Conservation (phyloP, 306 rosid genomes). For the Lupinus albus region DNA sequence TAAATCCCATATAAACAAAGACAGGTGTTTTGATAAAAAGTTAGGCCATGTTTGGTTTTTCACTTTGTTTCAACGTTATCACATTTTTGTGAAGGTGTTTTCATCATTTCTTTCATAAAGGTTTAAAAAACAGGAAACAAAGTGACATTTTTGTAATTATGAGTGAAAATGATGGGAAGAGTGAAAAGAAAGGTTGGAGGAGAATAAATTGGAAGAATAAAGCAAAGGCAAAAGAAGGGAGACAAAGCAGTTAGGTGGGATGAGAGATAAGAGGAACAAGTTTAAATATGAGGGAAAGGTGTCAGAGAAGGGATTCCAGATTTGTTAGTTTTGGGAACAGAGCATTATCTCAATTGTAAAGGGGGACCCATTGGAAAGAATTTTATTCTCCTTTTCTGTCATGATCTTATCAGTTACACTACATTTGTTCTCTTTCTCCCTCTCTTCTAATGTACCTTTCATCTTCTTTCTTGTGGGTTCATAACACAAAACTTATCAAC, state of each 20-base stretch:
- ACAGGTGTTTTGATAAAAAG: background rate
- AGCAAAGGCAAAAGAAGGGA: background rate
- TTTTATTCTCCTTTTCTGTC: background rate
- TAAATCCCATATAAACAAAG: constrained; percentile 20
- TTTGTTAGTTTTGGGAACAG: background rate
- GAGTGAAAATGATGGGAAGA: background rate
- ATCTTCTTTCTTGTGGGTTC: background rate
- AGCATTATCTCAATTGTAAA: background rate
- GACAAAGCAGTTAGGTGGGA: background rate
- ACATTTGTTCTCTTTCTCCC: background rate
- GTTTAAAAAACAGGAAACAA: background rate
- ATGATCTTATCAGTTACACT: too few species aligned
- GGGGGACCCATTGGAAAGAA: background rate
- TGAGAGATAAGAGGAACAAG: background rate
- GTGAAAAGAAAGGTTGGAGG: background rate
- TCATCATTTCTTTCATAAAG: background rate
- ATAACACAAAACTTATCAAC: too few species aligned
- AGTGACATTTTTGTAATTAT: background rate
- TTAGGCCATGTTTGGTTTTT: background rate
- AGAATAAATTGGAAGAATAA: too few species aligned
- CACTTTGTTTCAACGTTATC: background rate
- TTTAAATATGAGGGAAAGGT: background rate
- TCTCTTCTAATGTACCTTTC: background rate
- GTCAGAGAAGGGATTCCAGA: background rate
- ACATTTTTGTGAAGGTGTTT: background rate